Conservation (phyloP, 176 grass and related monocot species). For the Thalia dealbata region DNA sequence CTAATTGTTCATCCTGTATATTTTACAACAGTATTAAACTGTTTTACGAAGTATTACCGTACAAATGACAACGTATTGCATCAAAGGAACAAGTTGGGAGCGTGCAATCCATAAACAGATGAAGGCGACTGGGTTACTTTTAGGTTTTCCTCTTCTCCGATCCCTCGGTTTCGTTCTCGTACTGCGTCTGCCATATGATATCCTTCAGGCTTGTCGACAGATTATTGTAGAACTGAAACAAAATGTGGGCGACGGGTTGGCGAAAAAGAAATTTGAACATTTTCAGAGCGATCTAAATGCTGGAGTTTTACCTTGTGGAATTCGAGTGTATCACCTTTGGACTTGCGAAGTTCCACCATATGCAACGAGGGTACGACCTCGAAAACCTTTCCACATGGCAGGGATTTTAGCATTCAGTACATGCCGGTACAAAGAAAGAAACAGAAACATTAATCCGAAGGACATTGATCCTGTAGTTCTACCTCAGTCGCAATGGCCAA, state of each 20-base stretch:
- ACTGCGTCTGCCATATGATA: constrained; percentile 60
- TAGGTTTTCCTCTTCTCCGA: neutral
- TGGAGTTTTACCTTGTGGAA: constrained; percentile 55
- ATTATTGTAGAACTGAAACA: constrained; percentile 76
- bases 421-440: neutral
- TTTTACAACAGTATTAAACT: no score
- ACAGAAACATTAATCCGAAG: neutral
- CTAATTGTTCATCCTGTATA: no score
- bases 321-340: constrained; percentile 82
- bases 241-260: neutral
- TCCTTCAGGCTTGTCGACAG: constrained; percentile 74
- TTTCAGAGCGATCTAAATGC: neutral
- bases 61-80: neutral
- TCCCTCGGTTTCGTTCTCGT: neutral
- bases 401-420: constrained; percentile 8
- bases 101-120: no score
- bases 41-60: neutral
- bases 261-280: neutral
- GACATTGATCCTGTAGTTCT: neutral
- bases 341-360: constrained; percentile 90
- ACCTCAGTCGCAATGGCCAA: constrained; percentile 93
- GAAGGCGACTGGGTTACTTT: neutral
- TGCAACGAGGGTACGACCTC: constrained; percentile 82
- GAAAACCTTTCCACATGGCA: constrained; percentile 49
- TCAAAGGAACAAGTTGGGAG: no score